These are phyloP conservation scores for Collybia sordida DNA, from an alignment of 768 basidiomycete genomes.

Conservation along the genomic window DNA sequence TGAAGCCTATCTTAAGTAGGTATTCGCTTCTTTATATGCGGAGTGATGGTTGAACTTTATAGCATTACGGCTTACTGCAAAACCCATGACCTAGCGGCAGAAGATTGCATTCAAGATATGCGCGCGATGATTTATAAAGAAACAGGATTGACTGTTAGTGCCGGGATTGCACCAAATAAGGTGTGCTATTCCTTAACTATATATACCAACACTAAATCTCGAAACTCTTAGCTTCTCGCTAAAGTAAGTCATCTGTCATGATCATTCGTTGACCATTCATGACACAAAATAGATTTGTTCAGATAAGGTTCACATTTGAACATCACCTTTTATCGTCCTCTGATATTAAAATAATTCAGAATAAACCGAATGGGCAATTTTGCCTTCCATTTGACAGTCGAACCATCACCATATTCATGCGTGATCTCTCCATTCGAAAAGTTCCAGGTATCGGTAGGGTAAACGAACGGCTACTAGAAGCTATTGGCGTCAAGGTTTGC, in stretches of 20 bases:
- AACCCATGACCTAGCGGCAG: slow-evolving; percentile 60
- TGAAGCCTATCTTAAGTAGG: slow-evolving; percentile 90
- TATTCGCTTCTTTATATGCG: slow-evolving; percentile 8
- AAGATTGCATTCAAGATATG: slow-evolving; percentile 79
- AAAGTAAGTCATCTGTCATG: slow-evolving; percentile 55
- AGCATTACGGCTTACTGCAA: slow-evolving; percentile 86
- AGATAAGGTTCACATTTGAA: slow-evolving; percentile 59
- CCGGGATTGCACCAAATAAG: slow-evolving; percentile 95
- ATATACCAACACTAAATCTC: slow-evolving; percentile 5
- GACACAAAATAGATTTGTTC: slow-evolving; percentile 72
- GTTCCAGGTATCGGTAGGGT: slow-evolving; percentile 91
- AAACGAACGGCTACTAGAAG: slow-evolving; percentile 82
- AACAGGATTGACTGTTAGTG: slow-evolving; percentile 88
- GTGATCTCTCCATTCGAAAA: slow-evolving; percentile 78
- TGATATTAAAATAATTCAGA: slow-evolving; percentile 37
- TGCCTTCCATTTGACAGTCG: slow-evolving; percentile 64
- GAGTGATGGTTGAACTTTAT: slow-evolving; percentile 2
- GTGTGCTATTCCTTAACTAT: slow-evolving; percentile 39
- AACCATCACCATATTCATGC: slow-evolving; percentile 75
- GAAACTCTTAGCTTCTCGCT: slow-evolving; percentile 71
- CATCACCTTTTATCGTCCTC: too few species aligned
- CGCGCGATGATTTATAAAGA: slow-evolving; percentile 69
- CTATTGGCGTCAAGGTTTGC: slow-evolving; percentile 79
- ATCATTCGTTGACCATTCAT: background rate
- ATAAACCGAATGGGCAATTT: slow-evolving; percentile 95